These are phyloP conservation scores for Penicillium samsonianum DNA, from an alignment of 495 filamentous ascomycete species.

Conservation along the genomic window DNA sequence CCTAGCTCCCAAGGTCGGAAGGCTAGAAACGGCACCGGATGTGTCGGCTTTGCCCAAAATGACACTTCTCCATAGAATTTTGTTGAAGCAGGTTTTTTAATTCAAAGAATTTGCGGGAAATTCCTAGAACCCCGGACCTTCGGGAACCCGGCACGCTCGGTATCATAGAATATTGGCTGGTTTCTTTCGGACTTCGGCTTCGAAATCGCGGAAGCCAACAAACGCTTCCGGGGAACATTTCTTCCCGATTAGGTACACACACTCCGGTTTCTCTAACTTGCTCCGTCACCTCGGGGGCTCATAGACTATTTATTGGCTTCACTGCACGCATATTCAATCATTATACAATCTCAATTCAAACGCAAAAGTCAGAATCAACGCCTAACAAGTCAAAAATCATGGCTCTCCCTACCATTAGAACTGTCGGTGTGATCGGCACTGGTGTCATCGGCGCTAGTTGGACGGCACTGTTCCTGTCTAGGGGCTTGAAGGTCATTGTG, in stretches of 20 bases:
- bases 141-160: no score
- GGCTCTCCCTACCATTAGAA: slow-evolving; percentile 11
- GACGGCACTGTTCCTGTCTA: slow-evolving; percentile 25
- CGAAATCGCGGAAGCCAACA: background rate
- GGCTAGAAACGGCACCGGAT: background rate
- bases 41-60: no score
- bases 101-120: no score
- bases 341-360: background rate
- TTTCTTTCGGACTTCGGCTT: no score
- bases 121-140: no score
- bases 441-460: slow-evolving; percentile 28
- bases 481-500: slow-evolving; percentile 23
- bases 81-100: no score
- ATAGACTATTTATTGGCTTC: background rate
- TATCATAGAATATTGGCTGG: no score
- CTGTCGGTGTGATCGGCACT: slow-evolving; percentile 24
- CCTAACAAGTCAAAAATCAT: background rate
- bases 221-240: background rate
- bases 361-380: background rate
- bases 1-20: background rate
- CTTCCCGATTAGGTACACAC: background rate
- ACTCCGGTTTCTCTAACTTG: background rate
- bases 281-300: background rate
- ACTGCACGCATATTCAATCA: background rate
- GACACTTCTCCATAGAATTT: no score